Evolutionary conservation across 1,284 basidiomycete species (phyloP).

Genomic region (Cerrena zonata): DNA sequence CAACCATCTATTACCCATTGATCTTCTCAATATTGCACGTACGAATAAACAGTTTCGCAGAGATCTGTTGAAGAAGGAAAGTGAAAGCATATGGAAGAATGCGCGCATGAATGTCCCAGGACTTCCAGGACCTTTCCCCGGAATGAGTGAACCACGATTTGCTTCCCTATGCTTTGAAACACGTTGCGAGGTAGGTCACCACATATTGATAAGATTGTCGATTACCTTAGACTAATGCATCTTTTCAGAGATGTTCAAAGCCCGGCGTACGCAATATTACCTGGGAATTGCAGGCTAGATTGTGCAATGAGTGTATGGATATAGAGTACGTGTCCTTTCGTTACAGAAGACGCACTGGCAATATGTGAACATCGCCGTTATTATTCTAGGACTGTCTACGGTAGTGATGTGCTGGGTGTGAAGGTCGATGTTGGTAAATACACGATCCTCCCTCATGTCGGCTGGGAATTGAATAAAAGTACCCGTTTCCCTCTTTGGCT

Average conservation of each 20-base stretch:
- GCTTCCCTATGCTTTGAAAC: slow-evolving; percentile 13
- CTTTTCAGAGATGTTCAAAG: background rate
- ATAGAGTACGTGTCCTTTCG: background rate
- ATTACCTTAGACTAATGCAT: background rate
- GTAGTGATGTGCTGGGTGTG: too few species aligned
- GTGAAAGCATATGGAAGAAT: slow-evolving; percentile 12
- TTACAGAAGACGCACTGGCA: too few species aligned
- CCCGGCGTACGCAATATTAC: background rate
- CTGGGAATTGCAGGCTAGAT: slow-evolving; percentile 1
- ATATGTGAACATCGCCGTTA: too few species aligned
- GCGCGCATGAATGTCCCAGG: slow-evolving; percentile 7
- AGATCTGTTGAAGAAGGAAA: slow-evolving; percentile 10
- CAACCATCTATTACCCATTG: slow-evolving; percentile 11
- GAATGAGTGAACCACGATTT: slow-evolving; percentile 14
- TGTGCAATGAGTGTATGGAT: background rate
- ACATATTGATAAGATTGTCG: background rate
- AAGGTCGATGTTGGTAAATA: too few species aligned
- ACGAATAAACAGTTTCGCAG: slow-evolving; percentile 10
- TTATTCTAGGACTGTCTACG: too few species aligned
- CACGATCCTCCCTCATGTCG: too few species aligned
- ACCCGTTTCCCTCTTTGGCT: too few species aligned
- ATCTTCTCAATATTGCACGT: slow-evolving; percentile 15
- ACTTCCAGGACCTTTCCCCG: slow-evolving; percentile 14
- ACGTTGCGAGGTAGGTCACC: slow-evolving; percentile 13
- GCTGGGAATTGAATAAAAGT: too few species aligned